These are phyloP conservation scores for Aspergillus intermedius DNA, from an alignment of 2,329 filamentous ascomycete species.

Conservation along the genomic window DNA sequence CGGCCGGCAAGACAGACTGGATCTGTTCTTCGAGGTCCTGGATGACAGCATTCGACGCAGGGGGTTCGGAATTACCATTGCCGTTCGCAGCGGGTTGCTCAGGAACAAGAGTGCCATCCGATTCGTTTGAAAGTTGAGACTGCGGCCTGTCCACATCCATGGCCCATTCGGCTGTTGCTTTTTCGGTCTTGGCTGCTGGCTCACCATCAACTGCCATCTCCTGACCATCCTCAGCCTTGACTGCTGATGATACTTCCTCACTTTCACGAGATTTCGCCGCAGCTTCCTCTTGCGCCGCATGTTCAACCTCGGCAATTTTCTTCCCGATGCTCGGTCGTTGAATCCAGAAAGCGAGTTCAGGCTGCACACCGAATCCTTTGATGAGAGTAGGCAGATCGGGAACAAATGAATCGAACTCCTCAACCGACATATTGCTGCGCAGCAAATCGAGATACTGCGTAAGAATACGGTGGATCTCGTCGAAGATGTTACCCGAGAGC, in stretches of 20 bases:
- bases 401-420: conserved; percentile 71
- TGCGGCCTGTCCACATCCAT: conserved; percentile 33
- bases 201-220: conserved; percentile 28
- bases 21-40: conserved; percentile 67
- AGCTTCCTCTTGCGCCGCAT: conserved; percentile 20
- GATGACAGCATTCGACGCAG: conserved; percentile 62
- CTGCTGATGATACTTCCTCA: conserved; percentile 14
- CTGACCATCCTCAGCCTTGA: conserved; percentile 27
- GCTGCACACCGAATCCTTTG: conserved; percentile 69
- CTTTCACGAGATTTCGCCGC: conserved; percentile 18
- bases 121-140: conserved; percentile 6
- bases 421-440: conserved; percentile 66
- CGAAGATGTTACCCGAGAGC: conserved; percentile 76
- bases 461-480: conserved; percentile 81
- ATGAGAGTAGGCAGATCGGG: conserved; percentile 70
- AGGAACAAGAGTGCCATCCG: conserved; percentile 8
- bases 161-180: conserved; percentile 13
- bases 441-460: conserved; percentile 86
- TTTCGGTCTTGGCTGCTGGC: conserved; percentile 11
- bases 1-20: conserved; percentile 53
- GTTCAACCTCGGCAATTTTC: conserved; percentile 47
- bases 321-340: conserved; percentile 67
- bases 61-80: conserved; percentile 31
- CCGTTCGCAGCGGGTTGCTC: conserved; percentile 18
- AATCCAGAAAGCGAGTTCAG: conserved; percentile 78